Evolutionary conservation across 2,329 filamentous ascomycete genomes (phyloP).

Genomic region (Metarhizium brunneum): DNA sequence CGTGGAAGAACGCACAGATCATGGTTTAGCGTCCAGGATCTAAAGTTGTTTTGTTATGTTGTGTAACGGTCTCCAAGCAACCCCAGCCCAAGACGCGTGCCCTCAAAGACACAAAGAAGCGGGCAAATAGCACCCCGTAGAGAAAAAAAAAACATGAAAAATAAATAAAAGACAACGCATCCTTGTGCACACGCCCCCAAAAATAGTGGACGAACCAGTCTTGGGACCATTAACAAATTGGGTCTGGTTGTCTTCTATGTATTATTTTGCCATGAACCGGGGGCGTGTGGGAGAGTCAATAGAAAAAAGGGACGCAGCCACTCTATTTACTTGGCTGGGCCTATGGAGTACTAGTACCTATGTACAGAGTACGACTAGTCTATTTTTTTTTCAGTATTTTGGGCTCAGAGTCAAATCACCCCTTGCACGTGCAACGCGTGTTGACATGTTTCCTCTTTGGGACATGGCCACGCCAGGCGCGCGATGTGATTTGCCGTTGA

Average conservation of each 20-base stretch:
- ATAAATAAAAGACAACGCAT: not conserved
- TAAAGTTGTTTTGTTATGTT: not conserved
- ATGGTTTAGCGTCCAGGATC: not conserved
- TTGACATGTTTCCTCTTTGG: slow-evolving; percentile 26
- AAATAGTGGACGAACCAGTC: not conserved
- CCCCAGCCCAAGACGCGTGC: not conserved
- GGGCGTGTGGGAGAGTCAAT: no score
- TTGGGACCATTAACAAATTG: not conserved
- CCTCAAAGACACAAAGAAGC: not conserved
- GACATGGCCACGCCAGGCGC: slow-evolving; percentile 16
- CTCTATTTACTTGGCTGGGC: no score
- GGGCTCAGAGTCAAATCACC: not conserved
- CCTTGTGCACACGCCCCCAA: not conserved
- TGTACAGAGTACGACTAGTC: no score
- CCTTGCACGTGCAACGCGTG: slow-evolving; percentile 21
- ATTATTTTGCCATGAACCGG: no score
- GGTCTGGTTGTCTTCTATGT: no score
- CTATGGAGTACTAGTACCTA: no score
- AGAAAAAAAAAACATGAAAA: not conserved
- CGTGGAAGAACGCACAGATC: not conserved
- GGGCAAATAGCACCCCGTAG: not conserved
- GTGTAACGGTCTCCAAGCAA: not conserved
- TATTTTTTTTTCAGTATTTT: no score
- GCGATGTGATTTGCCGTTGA: slow-evolving; percentile 21
- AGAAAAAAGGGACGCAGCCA: no score